Evolutionary conservation across 495 filamentous ascomycete genomes (phyloP).

Genomic region (Xylaria nigripes): DNA sequence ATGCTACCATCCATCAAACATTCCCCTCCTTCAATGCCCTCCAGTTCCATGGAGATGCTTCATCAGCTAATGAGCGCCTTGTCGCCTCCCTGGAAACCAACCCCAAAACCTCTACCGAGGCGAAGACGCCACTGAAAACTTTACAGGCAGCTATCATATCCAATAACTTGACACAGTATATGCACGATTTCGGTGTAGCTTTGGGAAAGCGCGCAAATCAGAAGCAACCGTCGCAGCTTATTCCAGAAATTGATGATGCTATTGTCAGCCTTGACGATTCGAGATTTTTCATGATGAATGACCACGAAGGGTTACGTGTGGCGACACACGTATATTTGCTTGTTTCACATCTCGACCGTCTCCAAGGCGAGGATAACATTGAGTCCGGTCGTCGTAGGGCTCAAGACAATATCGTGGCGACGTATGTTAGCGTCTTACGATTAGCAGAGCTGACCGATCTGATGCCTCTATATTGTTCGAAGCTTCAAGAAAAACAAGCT

Average conservation of each 20-base stretch:
- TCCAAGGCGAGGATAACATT: slow-evolving; percentile 34
- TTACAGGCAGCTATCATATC: slow-evolving; percentile 60
- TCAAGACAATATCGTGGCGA: slow-evolving; percentile 61
- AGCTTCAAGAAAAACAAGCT: slow-evolving; percentile 46
- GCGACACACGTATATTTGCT: slow-evolving; percentile 52
- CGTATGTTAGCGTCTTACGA: slow-evolving; percentile 72
- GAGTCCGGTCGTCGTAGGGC: slow-evolving; percentile 29
- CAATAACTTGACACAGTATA: slow-evolving; percentile 47
- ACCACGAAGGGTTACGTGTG: slow-evolving; percentile 52
- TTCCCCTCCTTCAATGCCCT: slow-evolving; percentile 49
- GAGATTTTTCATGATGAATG: slow-evolving; percentile 42
- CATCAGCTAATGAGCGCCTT: slow-evolving; percentile 41
- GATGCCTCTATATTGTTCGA: slow-evolving; percentile 79
- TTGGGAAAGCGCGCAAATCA: slow-evolving; percentile 47
- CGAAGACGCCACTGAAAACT: slow-evolving; percentile 50
- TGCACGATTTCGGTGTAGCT: slow-evolving; percentile 50
- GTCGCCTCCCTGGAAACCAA: slow-evolving; percentile 43
- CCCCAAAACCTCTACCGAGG: slow-evolving; percentile 38
- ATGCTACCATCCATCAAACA: slow-evolving; percentile 29
- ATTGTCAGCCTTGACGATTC: slow-evolving; percentile 27
- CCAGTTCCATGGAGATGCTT: slow-evolving; percentile 44
- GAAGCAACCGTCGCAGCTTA: slow-evolving; percentile 38
- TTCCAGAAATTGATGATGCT: slow-evolving; percentile 28
- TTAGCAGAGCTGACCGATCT: slow-evolving; percentile 60
- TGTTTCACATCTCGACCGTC: slow-evolving; percentile 40